Conservation (phyloP, 2,329 filamentous ascomycete genomes). For the Claviceps monticola region DNA sequence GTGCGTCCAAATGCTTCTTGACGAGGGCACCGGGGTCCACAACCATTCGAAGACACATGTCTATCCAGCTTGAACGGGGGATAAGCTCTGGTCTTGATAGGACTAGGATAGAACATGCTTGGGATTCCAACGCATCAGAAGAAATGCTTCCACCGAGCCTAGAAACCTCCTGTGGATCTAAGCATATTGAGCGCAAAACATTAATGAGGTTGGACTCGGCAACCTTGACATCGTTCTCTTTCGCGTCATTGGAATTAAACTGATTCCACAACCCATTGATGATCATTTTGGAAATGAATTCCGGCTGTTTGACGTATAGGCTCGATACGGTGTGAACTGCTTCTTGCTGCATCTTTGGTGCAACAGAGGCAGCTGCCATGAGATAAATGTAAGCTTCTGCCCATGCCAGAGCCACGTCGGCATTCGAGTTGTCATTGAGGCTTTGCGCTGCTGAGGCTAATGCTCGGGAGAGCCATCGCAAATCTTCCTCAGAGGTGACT, state of each 20-base stretch:
- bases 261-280: conserved; percentile 68
- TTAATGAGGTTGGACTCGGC: conserved; percentile 50
- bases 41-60: conserved; percentile 64
- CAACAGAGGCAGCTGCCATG: conserved; percentile 48
- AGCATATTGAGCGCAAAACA: conserved; percentile 49
- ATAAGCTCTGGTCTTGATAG: conserved; percentile 67
- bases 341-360: conserved; percentile 49
- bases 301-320: conserved; percentile 48
- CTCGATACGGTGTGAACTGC: conserved; percentile 46
- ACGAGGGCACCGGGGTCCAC: conserved; percentile 74
- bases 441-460: conserved; percentile 46
- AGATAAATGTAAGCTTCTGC: conserved; percentile 73
- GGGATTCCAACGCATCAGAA: conserved; percentile 41
- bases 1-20: conserved; percentile 43
- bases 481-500: conserved; percentile 57
- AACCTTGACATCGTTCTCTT: conserved; percentile 68
- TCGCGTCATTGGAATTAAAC: conserved; percentile 50
- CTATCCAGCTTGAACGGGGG: conserved; percentile 74
- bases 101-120: conserved; percentile 66
- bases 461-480: conserved; percentile 62
- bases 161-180: conserved; percentile 36
- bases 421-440: conserved; percentile 33
- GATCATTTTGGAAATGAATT: conserved; percentile 46
- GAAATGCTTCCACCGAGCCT: conserved; percentile 29
- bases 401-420: conserved; percentile 55